A percentile compares a stretch with the other conserved stretches of the same genome.
These are phyloP conservation scores for Colletotrichum neosansevieriae DNA, from an alignment of 2,329 filamentous ascomycete genomes.

Conservation along the genomic window DNA sequence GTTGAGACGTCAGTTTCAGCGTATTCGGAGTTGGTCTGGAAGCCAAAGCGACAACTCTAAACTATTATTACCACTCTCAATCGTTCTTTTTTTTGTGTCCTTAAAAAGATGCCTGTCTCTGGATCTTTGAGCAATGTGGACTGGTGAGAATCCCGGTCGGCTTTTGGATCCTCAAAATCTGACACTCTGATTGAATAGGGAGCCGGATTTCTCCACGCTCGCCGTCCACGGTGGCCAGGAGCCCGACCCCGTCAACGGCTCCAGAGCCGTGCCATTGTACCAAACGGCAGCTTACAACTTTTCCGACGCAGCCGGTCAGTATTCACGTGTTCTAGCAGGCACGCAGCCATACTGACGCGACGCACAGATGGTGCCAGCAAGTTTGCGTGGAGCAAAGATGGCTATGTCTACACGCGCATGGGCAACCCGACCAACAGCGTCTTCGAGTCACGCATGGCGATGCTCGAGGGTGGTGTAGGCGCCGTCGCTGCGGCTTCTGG, in stretches of 20 bases:
- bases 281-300: constrained; percentile 72
- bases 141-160: constrained; percentile 45
- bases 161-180: constrained; percentile 28
- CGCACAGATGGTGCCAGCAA: constrained; percentile 51
- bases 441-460: constrained; percentile 94
- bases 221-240: constrained; percentile 65
- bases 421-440: constrained; percentile 96
- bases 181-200: constrained; percentile 27
- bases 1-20: constrained; percentile 17
- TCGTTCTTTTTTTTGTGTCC: constrained; percentile 4
- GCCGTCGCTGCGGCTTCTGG: constrained; percentile 88
- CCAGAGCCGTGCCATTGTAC: constrained; percentile 95
- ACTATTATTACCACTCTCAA: constrained; percentile 34
- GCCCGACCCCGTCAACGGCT: constrained; percentile 83
- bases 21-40: constrained; percentile 16
- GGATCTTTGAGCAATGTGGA: constrained; percentile 49
- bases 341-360: neutral
- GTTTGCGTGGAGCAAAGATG: constrained; percentile 63
- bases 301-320: constrained; percentile 38
- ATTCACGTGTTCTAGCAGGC: neutral
- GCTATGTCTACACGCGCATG: constrained; percentile 93
- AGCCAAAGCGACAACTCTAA: constrained; percentile 19
- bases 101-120: constrained; percentile 47
- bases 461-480: constrained; percentile 89
- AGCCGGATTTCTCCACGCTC: constrained; percentile 42